Evolutionary conservation across 306 rosid species (phyloP).

Genomic region (Malus sylvestris): DNA sequence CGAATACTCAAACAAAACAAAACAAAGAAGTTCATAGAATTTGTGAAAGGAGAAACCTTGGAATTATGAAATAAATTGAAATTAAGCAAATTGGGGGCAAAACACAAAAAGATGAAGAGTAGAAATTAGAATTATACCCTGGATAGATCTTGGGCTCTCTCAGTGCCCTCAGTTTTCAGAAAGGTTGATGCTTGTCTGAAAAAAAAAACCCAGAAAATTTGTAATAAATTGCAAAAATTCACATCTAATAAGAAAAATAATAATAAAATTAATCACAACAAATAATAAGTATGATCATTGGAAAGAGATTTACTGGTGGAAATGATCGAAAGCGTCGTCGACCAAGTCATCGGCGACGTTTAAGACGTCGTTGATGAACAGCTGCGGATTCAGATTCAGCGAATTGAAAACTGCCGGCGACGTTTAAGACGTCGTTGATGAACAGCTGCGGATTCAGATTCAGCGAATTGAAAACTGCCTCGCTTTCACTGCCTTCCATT

Average conservation of each 20-base stretch:
- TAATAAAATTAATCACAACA: no score
- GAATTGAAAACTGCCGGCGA: slow-evolving; percentile 48
- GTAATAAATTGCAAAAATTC: background rate
- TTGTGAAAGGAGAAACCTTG: background rate
- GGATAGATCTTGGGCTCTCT: slow-evolving; percentile 48
- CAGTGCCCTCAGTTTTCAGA: slow-evolving; percentile 38
- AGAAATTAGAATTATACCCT: slow-evolving; percentile 25
- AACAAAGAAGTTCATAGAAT: background rate
- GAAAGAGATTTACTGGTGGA: slow-evolving; percentile 33
- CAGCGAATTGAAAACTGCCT: slow-evolving; percentile 50
- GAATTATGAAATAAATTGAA: background rate
- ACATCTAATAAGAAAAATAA: background rate
- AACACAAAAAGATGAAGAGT: background rate
- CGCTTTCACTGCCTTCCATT: slow-evolving; percentile 66
- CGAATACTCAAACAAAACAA: background rate
- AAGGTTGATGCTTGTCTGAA: slow-evolving; percentile 55
- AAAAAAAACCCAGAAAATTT: background rate
- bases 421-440: slow-evolving; percentile 60
- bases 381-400: slow-evolving; percentile 62
- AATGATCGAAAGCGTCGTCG: slow-evolving; percentile 56
- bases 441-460: slow-evolving; percentile 70
- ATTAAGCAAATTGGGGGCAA: background rate
- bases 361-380: slow-evolving; percentile 64
- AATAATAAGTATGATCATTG: background rate
- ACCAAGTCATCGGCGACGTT: slow-evolving; percentile 52